Evolutionary conservation across 2,329 filamentous ascomycete species (phyloP).

Genomic region (Whalleya microplaca): DNA sequence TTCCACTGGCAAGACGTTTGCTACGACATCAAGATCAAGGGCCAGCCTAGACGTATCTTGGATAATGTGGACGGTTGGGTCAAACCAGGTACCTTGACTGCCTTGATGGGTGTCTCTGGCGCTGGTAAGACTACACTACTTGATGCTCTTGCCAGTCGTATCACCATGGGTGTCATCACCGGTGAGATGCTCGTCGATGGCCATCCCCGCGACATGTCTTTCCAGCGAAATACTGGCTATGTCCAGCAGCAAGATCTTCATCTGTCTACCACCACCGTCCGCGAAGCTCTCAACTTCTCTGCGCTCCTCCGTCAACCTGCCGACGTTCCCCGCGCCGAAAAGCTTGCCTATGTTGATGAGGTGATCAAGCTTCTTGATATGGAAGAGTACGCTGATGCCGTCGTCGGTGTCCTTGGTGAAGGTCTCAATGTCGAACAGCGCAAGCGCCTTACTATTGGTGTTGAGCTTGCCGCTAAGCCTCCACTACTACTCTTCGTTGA

Average conservation of each 20-base stretch:
- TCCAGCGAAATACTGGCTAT: constrained; percentile 91
- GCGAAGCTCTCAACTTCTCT: constrained; percentile 85
- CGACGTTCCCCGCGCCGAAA: constrained; percentile 72
- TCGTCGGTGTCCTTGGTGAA: constrained; percentile 89
- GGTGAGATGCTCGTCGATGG: constrained; percentile 77
- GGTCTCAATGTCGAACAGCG: constrained; percentile 75
- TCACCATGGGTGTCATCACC: constrained; percentile 85
- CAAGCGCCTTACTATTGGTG: constrained; percentile 86
- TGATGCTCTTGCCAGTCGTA: constrained; percentile 82
- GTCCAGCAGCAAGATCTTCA: constrained; percentile 94
- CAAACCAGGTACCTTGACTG: constrained; percentile 87
- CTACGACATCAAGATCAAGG: constrained; percentile 79
- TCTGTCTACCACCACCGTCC: constrained; percentile 80
- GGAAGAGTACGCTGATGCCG: constrained; percentile 85
- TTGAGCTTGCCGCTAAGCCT: constrained; percentile 93
- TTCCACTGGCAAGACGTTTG: constrained; percentile 88
- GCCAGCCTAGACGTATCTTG: constrained; percentile 73
- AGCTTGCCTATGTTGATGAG: constrained; percentile 85
- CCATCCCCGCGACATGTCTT: constrained; percentile 73
- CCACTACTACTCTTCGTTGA: constrained; percentile 89
- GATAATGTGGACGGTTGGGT: constrained; percentile 92
- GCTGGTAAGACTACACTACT: constrained; percentile 94
- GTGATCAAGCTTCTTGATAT: constrained; percentile 91
- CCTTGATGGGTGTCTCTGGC: constrained; percentile 88
- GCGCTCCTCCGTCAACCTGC: constrained; percentile 83